phyloP scores from a whole-genome alignment of 2,329 filamentous ascomycete species.

The Cryphonectria parasitica region DNA sequence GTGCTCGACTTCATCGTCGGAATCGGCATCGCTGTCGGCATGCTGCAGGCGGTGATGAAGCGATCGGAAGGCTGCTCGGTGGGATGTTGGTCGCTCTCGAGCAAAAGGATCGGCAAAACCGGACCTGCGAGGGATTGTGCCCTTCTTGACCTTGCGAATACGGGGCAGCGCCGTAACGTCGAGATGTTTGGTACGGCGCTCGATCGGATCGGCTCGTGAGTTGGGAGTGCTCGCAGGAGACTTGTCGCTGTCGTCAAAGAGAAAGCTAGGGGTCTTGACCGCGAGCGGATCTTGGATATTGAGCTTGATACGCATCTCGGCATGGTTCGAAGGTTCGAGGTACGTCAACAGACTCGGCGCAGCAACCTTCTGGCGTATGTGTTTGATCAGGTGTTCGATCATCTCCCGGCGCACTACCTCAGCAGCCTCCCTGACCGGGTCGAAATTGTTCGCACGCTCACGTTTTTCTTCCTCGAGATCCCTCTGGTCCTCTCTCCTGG shows the following conservation, averaged over 20 bases:
- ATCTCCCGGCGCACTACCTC: constrained; percentile 80
- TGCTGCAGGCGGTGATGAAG: constrained; percentile 76
- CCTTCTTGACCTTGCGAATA: constrained; percentile 71
- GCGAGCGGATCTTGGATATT: constrained; percentile 73
- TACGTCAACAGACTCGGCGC: constrained; percentile 79
- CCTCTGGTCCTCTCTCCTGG: constrained; percentile 72
- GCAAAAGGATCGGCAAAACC: constrained; percentile 71
- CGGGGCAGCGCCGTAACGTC: constrained; percentile 71
- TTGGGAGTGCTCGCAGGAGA: constrained; percentile 68
- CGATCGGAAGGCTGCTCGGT: constrained; percentile 70
- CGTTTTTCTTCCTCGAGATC: constrained; percentile 91
- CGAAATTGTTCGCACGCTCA: constrained; percentile 82
- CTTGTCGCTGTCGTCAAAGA: constrained; percentile 65
- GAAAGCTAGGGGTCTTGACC: constrained; percentile 55
- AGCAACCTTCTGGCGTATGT: constrained; percentile 86
- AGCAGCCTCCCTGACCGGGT: constrained; percentile 85
- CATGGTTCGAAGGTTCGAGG: constrained; percentile 80
- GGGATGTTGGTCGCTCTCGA: constrained; percentile 61
- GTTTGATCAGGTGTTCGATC: constrained; percentile 82
- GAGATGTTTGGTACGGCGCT: constrained; percentile 61
- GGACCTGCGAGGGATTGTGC: constrained; percentile 60
- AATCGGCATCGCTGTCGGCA: constrained; percentile 80
- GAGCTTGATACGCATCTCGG: constrained; percentile 76
- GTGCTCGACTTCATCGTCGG: constrained; percentile 76
- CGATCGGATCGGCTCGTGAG: constrained; percentile 62